These are phyloP conservation scores for Suillus alpinus DNA, from an alignment of 768 basidiomycete species.

Conservation along the genomic window DNA sequence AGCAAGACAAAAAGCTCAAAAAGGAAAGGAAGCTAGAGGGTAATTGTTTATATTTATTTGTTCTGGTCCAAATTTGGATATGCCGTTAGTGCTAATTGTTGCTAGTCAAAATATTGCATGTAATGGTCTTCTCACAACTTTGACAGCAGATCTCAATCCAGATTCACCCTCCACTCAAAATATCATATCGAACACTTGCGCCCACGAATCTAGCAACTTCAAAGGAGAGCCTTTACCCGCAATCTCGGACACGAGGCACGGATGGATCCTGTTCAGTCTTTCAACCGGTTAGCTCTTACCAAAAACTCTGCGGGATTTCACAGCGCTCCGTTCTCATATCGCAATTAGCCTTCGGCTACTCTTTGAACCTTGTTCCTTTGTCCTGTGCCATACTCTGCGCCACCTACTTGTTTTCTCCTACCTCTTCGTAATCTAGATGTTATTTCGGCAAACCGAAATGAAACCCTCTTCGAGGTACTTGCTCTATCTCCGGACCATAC, in stretches of 20 bases:
- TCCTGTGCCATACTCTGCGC: not conserved
- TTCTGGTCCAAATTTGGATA: slow-evolving; percentile 16
- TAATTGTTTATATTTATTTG: slow-evolving; percentile 10
- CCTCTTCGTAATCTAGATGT: not conserved
- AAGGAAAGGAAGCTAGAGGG: slow-evolving; percentile 24
- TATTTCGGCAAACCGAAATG: not conserved
- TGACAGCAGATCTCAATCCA: slow-evolving; percentile 24
- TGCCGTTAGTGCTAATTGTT: slow-evolving; percentile 32
- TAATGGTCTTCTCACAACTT: slow-evolving; percentile 11
- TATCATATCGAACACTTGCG: slow-evolving; percentile 15
- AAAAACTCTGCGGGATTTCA: slow-evolving; percentile 9
- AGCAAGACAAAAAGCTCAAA: slow-evolving; percentile 33
- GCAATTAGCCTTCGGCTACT: slow-evolving; percentile 16
- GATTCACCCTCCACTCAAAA: slow-evolving; percentile 5
- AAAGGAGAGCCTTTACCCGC: slow-evolving; percentile 21
- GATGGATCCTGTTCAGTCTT: slow-evolving; percentile 4
- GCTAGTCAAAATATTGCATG: slow-evolving; percentile 7
- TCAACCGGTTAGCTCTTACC: slow-evolving; percentile 13
- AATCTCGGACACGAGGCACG: slow-evolving; percentile 13
- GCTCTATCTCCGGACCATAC: too few species aligned
- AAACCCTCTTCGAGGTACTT: not conserved
- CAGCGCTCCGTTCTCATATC: slow-evolving; percentile 13
- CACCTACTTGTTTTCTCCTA: not conserved
- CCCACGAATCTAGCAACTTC: slow-evolving; percentile 30
- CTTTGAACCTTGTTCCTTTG: slow-evolving; percentile 21